Evolutionary conservation across 2,329 filamentous ascomycete species (phyloP).

Genomic region (Colletotrichum gloeosporioides): DNA sequence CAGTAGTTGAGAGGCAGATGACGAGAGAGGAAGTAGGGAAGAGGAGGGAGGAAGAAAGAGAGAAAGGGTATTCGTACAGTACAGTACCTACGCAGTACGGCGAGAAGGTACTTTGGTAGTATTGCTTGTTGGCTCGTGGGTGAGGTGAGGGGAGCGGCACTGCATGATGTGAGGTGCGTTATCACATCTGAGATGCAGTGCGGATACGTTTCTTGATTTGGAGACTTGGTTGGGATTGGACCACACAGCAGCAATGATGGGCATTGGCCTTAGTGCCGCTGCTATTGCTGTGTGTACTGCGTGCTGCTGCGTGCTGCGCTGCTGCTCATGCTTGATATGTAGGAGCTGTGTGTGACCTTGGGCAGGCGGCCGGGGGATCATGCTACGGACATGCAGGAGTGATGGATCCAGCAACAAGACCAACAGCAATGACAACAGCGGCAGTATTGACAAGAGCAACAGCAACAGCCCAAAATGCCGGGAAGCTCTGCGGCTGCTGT

Average conservation of each 20-base stretch:
- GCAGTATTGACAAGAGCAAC: background rate
- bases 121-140: background rate
- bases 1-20: background rate
- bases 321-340: background rate
- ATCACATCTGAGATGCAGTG: constrained; percentile 17
- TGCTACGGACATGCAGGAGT: background rate
- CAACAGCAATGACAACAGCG: no score
- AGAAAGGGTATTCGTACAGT: background rate
- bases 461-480: background rate
- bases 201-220: background rate
- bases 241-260: background rate
- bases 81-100: no score
- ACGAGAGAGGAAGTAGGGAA: background rate
- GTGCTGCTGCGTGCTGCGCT: background rate
- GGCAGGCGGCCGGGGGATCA: background rate
- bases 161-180: constrained; percentile 9
- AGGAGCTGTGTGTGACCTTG: background rate
- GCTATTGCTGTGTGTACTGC: background rate
- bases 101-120: background rate
- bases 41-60: background rate
- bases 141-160: background rate
- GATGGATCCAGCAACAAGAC: background rate
- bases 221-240: background rate
- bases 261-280: background rate
- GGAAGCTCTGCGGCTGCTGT: background rate